Percentiles rank a stretch among this genome's conserved stretches.
Conservation (phyloP, 1,284 basidiomycete species). For the Ganoderma leucocontextum region DNA sequence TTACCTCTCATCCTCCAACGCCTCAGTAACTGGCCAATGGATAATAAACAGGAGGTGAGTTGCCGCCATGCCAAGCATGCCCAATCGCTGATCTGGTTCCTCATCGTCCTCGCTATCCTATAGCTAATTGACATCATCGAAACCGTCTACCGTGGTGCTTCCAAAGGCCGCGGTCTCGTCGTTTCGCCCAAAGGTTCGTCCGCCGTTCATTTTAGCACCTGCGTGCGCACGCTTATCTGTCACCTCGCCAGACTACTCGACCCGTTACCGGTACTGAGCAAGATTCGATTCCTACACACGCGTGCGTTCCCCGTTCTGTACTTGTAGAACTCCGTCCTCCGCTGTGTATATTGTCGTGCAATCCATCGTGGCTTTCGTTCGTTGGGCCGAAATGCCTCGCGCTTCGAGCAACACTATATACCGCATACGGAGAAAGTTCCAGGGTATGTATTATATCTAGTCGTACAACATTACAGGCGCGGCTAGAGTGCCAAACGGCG, state of each 20-base stretch:
- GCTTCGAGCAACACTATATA: not conserved
- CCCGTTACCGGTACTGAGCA: conserved; percentile 80
- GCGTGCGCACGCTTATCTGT: conserved; percentile 16
- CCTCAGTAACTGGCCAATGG: conserved; percentile 94
- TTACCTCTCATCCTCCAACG: conserved; percentile 13
- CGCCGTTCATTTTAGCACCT: not conserved
- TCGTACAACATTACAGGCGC: conserved; percentile 3
- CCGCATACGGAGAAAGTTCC: not conserved
- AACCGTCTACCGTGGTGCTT: conserved; percentile 97
- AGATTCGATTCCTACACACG: conserved; percentile 2
- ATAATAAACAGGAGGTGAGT: conserved; percentile 93
- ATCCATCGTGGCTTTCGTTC: not conserved
- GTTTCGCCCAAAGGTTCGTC: conserved; percentile 92
- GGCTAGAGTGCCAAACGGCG: not conserved
- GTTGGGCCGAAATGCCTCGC: not conserved
- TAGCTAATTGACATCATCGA: conserved; percentile 98
- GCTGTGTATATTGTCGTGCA: conserved; percentile 12
- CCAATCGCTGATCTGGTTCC: not conserved
- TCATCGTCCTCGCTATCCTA: not conserved
- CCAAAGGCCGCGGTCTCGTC: conserved; percentile 97
- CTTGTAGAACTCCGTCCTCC: conserved; percentile 15
- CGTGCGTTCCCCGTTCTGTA: conserved; percentile 27
- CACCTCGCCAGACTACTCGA: conserved; percentile 77
- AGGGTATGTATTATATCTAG: not conserved
- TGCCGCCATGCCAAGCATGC: not conserved